Percentiles rank a stretch among this genome's conserved stretches.
These are phyloP conservation scores for Geotrichum aggregatum DNA, from an alignment of 1,139 yeast genomes.

Conservation along the genomic window DNA sequence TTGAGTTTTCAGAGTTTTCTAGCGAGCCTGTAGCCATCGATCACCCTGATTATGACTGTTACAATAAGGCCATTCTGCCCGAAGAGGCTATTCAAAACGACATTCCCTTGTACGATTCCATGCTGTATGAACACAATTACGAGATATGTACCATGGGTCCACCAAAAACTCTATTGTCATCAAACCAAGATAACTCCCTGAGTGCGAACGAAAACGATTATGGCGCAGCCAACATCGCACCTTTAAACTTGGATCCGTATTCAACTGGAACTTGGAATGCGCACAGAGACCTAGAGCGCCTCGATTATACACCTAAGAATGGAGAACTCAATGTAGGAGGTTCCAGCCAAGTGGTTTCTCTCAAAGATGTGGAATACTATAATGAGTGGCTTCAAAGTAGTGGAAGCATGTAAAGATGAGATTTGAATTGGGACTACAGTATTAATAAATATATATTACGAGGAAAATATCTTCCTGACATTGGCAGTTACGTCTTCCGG, in stretches of 20 bases:
- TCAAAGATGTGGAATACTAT: constrained; percentile 14
- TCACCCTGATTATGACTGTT: constrained; percentile 18
- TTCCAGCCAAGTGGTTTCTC: constrained; percentile 12
- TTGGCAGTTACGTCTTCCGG: constrained; percentile 22
- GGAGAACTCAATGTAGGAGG: constrained; percentile 16
- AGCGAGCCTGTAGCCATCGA: constrained; percentile 17
- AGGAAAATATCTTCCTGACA: constrained; percentile 21
- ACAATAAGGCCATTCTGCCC: constrained; percentile 11
- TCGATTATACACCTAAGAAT: constrained; percentile 11
- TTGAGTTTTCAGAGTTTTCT: constrained; percentile 15
- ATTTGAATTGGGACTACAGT: too few species aligned
- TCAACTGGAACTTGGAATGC: not conserved
- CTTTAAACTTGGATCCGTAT: not conserved
- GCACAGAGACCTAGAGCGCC: not conserved
- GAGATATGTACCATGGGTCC: constrained; percentile 19
- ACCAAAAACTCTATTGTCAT: constrained; percentile 7
- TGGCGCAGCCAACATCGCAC: not conserved
- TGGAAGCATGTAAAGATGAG: constrained; percentile 8
- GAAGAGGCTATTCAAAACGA: constrained; percentile 10
- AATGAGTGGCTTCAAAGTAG: constrained; percentile 19
- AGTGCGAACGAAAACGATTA: not conserved
- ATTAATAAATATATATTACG: constrained; percentile 6
- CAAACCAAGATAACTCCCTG: not conserved
- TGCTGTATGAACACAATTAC: constrained; percentile 10
- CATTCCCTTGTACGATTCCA: constrained; percentile 6